Evolutionary conservation across 1,284 basidiomycete genomes (phyloP).

Genomic region (Cutaneotrichosporon sp.): DNA sequence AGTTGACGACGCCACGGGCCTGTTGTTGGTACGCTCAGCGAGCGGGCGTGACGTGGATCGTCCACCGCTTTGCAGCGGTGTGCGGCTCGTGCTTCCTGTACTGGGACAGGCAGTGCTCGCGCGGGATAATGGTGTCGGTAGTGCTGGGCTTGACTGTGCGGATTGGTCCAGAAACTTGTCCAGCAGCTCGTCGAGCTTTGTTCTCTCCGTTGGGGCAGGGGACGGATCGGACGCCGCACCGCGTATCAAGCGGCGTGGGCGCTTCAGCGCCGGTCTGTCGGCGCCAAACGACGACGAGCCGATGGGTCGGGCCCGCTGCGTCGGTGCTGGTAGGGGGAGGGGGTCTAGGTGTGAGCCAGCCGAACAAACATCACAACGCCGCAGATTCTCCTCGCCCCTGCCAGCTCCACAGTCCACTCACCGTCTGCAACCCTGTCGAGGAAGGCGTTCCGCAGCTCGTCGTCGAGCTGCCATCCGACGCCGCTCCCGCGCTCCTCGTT

Average conservation of each 20-base stretch:
- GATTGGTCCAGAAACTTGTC: slow-evolving; percentile 16
- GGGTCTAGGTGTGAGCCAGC: slow-evolving; percentile 10
- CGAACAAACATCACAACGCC: too few species aligned
- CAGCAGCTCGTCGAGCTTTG: slow-evolving; percentile 21
- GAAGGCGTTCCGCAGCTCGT: slow-evolving; percentile 8
- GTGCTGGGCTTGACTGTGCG: slow-evolving; percentile 5
- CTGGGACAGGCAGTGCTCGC: neutral
- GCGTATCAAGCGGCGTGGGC: slow-evolving; percentile 3
- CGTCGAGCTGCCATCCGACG: slow-evolving; percentile 21
- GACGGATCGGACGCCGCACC: neutral
- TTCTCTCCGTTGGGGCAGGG: slow-evolving; percentile 1
- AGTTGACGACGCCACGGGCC: slow-evolving; percentile 1
- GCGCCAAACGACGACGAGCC: slow-evolving; percentile 3
- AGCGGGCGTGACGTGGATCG: neutral
- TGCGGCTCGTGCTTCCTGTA: neutral
- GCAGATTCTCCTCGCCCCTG: neutral
- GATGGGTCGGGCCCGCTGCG: slow-evolving; percentile 16
- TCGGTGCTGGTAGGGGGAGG: slow-evolving; percentile 17
- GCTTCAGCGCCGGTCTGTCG: slow-evolving; percentile 9
- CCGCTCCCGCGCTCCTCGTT: slow-evolving; percentile 11
- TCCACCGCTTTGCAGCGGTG: neutral
- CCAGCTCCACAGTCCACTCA: neutral
- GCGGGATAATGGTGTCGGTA: neutral
- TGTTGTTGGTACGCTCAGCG: neutral
- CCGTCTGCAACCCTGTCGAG: neutral